Conservation (phyloP, 208 protist species). For the Acanthamoeba castellanii region DNA sequence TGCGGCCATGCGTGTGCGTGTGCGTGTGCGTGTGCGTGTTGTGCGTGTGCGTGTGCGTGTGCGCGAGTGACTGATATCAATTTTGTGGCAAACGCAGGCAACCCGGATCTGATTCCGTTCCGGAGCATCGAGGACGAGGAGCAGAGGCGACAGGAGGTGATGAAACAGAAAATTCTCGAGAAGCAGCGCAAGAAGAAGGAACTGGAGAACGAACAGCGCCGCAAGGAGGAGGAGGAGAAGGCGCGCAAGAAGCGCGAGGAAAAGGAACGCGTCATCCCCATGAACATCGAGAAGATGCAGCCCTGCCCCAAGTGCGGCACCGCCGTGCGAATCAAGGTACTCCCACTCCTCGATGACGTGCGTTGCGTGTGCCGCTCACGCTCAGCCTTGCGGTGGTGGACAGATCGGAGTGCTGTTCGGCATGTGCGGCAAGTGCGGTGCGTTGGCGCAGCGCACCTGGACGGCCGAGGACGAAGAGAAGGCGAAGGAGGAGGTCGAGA, state of each 20-base stretch:
- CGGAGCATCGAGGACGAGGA: conserved; percentile 27
- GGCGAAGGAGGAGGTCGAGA: conserved; percentile 6
- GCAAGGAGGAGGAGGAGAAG: conserved; percentile 30
- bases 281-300: conserved; percentile 17
- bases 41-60: no score
- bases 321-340: not conserved
- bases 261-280: not conserved
- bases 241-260: conserved; percentile 23
- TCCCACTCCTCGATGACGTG: not conserved
- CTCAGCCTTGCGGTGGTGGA: no score
- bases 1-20: no score
- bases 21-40: no score
- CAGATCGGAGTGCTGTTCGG: conserved; percentile 19
- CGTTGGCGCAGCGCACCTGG: conserved; percentile 18
- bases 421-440: conserved; percentile 27
- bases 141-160: conserved; percentile 34
- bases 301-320: conserved; percentile 1
- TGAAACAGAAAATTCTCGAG: conserved; percentile 22
- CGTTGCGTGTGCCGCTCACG: not conserved
- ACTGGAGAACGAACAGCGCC: not conserved
- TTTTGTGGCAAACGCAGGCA: not conserved
- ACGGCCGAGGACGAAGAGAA: conserved; percentile 16
- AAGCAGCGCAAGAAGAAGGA: conserved; percentile 34
- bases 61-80: not conserved
- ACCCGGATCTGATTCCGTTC: conserved; percentile 20